Base-by-base conservation (phyloP, 768 basidiomycete species). In the Strobilomyces dryophilus region DNA sequence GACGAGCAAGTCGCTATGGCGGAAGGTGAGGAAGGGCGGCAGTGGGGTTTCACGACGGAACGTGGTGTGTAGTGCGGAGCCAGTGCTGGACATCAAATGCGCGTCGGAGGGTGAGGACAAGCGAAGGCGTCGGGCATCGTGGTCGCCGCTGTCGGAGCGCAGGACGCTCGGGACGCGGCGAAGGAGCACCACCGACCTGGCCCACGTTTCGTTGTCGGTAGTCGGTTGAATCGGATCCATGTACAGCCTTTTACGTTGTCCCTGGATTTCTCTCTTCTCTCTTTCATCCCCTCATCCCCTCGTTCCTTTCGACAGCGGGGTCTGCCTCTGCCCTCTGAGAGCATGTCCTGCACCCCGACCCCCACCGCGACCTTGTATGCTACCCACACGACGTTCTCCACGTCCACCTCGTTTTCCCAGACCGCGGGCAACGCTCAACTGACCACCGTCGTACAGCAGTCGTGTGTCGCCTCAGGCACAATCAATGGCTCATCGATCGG, bases 191-290 rank as follows among this genome's bases (percentile, higher is more conserved):
- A 58, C 59, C 7, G 68, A 60, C 45, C 21, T 62, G 45, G 39
- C 58, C 5, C 29, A 35, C 8, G 14, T 51, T 40, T 88, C 88
- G 89, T 89, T 20, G 40, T 88, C 89, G 89, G 89, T 21, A 42
- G n/a, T 89, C 24, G 24, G 24, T 24, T 24, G 24, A 24, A 24
- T 24, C 29, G 29, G 29, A 11, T 34, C 24, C 24, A 12, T 53
- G 34, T 32, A 34, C 46, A 7, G 43, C 24, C 11, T 18, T 31
- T 43, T 41, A 43, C 32, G 32, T 39, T 29, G 44, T 54, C n/a
- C 53, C 8, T 36, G 39, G 24, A 9, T 41, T 48, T 49, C 40
- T 29, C 17, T 39, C 43, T 48, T 49, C 40, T 29, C 17, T 39
- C 43, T 18, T 31, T 27, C 27, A 10, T 46, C 24, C 45, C 20